These are phyloP conservation scores for Eimeria maxima DNA, from an alignment of 169 alveolate genomes.

Conservation along the genomic window DNA sequence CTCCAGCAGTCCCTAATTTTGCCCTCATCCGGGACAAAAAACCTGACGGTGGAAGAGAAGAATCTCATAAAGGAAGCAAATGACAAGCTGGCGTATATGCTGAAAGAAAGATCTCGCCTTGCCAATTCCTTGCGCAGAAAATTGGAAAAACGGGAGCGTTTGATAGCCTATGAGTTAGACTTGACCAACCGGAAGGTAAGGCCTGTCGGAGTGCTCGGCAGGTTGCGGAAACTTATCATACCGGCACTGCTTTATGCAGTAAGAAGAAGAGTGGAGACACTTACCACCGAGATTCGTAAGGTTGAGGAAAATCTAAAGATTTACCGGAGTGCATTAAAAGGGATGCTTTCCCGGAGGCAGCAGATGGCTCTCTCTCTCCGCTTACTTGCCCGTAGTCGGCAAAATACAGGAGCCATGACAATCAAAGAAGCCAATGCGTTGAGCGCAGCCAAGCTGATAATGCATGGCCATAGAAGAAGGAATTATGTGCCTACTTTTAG, in stretches of 20 bases:
- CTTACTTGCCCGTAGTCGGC: not conserved
- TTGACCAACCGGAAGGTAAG: not conserved
- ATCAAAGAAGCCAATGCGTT: slow-evolving; percentile 13
- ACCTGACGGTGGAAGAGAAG: not conserved
- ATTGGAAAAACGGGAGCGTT: not conserved
- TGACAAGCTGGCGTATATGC: not conserved
- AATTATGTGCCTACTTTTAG: not conserved
- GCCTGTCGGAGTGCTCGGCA: not conserved
- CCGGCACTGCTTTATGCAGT: not conserved
- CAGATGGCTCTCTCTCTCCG: slow-evolving; percentile 33
- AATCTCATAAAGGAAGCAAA: not conserved
- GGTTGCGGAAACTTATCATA: not conserved
- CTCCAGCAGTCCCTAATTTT: not conserved
- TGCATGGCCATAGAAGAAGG: not conserved
- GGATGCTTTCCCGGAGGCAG: not conserved
- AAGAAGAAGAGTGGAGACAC: not conserved
- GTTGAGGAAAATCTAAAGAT: not conserved
- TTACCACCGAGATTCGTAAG: not conserved
- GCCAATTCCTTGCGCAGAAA: not conserved
- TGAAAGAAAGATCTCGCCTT: not conserved
- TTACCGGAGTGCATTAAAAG: not conserved
- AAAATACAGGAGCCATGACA: not conserved
- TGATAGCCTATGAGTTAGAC: not conserved
- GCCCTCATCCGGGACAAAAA: not conserved
- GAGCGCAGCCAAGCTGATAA: not conserved